Conservation (phyloP, 2,329 filamentous ascomycete genomes). For the Aspergillus sp. region DNA sequence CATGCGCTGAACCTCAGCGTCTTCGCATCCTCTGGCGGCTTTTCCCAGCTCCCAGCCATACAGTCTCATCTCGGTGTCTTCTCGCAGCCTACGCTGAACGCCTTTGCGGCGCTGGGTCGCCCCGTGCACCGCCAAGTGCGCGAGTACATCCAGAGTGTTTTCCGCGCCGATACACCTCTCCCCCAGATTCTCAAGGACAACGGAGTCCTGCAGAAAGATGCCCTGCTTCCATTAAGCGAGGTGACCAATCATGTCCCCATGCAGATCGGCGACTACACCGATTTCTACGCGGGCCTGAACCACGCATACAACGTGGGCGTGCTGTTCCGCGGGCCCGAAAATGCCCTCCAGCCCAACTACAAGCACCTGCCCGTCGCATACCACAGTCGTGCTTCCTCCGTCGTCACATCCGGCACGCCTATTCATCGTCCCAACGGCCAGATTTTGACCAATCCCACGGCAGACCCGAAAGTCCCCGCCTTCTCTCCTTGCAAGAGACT, state of each 20-base stretch:
- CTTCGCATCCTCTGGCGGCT: conserved; percentile 61
- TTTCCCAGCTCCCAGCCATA: conserved; percentile 57
- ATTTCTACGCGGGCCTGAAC: conserved; percentile 79
- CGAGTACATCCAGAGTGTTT: conserved; percentile 65
- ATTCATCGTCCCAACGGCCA: conserved; percentile 75
- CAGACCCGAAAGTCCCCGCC: conserved; percentile 61
- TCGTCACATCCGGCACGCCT: conserved; percentile 72
- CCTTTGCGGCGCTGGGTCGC: conserved; percentile 70
- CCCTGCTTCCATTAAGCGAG: conserved; percentile 59
- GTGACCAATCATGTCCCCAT: conserved; percentile 71
- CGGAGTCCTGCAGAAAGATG: conserved; percentile 53
- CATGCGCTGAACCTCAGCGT: conserved; percentile 68
- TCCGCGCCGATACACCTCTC: conserved; percentile 59
- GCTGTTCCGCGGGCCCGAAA: conserved; percentile 70
- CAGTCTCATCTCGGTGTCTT: conserved; percentile 62
- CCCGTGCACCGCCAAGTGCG: conserved; percentile 68
- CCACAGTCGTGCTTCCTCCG: conserved; percentile 72
- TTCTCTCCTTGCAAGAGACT: conserved; percentile 66
- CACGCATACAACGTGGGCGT: conserved; percentile 73
- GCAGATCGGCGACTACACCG: conserved; percentile 78
- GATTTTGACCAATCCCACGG: conserved; percentile 64
- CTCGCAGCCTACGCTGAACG: conserved; percentile 65
- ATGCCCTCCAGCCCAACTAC: conserved; percentile 79
- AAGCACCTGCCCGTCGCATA: conserved; percentile 79
- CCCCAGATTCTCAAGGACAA: conserved; percentile 66